phyloP scores from a whole-genome alignment of 371 early-diverging fungal species.

The Rhizopus stolonifer region DNA sequence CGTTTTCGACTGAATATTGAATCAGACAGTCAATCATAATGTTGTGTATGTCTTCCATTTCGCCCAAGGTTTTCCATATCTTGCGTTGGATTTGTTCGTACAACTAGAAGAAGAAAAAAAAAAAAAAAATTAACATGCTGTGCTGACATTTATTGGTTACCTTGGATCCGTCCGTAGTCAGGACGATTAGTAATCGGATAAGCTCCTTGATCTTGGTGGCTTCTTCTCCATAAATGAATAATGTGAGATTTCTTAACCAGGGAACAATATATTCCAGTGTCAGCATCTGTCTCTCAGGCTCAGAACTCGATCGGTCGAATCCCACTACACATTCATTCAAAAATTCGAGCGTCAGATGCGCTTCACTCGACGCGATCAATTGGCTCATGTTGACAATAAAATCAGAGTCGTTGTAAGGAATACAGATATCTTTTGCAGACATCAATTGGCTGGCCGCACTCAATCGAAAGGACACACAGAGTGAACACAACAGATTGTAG shows the following conservation, averaged over 20 bases:
- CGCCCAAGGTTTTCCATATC: conserved; percentile 75
- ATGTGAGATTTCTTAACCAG: conserved; percentile 78
- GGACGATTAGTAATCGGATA: conserved; percentile 68
- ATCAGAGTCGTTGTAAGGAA: conserved; percentile 79
- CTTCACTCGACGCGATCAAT: conserved; percentile 68
- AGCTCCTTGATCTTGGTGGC: conserved; percentile 66
- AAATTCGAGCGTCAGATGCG: conserved; percentile 84
- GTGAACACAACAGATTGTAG: conserved; percentile 79
- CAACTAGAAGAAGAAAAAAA: conserved; percentile 35
- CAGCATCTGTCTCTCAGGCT: conserved; percentile 58
- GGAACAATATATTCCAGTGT: conserved; percentile 89
- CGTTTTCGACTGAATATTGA: conserved; percentile 73
- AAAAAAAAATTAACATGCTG: conserved; percentile 3
- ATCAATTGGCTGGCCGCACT: conserved; percentile 75
- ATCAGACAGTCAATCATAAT: conserved; percentile 75
- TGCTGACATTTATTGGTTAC: too few relatives aligned
- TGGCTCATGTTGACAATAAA: conserved; percentile 80
- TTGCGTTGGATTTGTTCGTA: conserved; percentile 77
- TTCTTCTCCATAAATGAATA: conserved; percentile 41
- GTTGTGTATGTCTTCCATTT: conserved; percentile 75
- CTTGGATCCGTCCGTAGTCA: conserved; percentile 74
- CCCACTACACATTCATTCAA: conserved; percentile 81
- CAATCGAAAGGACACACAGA: conserved; percentile 76
- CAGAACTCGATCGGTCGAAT: conserved; percentile 67
- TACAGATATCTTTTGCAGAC: conserved; percentile 77